phyloP scores from a whole-genome alignment of 805 yeast species.

The Metschnikowia rubicola region DNA sequence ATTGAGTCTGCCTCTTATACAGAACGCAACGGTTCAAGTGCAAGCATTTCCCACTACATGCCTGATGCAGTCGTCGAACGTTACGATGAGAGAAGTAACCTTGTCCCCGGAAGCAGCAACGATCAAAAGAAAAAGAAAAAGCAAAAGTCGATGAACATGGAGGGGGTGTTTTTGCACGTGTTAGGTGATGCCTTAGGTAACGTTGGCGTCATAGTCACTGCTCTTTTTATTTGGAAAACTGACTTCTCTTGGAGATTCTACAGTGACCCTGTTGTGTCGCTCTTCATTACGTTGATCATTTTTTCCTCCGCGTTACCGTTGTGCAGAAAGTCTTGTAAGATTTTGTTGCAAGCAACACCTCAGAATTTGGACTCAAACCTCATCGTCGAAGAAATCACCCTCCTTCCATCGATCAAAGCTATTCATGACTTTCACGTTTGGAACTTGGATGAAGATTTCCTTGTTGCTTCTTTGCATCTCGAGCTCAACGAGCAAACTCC shows the following conservation, averaged over 20 bases:
- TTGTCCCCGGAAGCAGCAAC: conserved; percentile 23
- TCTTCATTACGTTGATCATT: conserved; percentile 81
- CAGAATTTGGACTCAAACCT: conserved; percentile 71
- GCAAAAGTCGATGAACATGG: conserved; percentile 85
- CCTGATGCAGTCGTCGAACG: conserved; percentile 47
- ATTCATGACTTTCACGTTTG: conserved; percentile 96
- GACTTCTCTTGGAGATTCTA: conserved; percentile 84
- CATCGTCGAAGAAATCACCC: conserved; percentile 64
- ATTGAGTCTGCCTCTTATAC: conserved; percentile 9
- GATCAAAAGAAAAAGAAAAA: conserved; percentile 11
- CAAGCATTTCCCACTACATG: conserved; percentile 34
- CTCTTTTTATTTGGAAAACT: conserved; percentile 90
- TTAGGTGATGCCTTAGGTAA: conserved; percentile 96
- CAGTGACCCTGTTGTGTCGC: conserved; percentile 81
- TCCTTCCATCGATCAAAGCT: conserved; percentile 70
- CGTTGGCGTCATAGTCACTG: conserved; percentile 86
- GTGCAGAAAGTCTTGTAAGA: conserved; percentile 81
- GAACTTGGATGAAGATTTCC: conserved; percentile 85
- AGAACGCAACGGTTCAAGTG: conserved; percentile 22
- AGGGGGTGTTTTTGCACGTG: conserved; percentile 93
- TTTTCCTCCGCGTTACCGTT: conserved; percentile 89
- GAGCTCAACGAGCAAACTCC: conserved; percentile 43
- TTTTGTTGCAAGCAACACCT: conserved; percentile 90
- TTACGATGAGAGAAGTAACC: conserved; percentile 36
- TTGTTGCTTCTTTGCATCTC: conserved; percentile 87